A percentile compares a stretch with the other conserved stretches of the same genome.
Conservation (phyloP, 2,329 filamentous ascomycete genomes). For the Shiraia sp. region DNA sequence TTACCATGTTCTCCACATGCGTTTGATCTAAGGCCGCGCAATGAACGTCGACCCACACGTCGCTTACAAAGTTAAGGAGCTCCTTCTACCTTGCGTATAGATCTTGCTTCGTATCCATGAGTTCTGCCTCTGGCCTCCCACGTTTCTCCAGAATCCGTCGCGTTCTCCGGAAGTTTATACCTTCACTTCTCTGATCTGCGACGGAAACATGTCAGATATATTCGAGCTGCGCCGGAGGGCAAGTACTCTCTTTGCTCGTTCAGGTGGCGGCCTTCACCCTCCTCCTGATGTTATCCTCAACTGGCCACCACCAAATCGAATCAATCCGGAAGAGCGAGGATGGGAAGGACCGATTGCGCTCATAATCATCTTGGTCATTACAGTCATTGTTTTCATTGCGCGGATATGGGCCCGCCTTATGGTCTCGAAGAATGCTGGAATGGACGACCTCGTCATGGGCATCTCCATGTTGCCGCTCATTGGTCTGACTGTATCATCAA, state of each 20-base stretch:
- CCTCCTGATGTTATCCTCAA: conserved; percentile 46
- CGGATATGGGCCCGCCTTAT: conserved; percentile 53
- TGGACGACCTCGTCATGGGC: conserved; percentile 54
- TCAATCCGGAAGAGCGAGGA: conserved; percentile 51
- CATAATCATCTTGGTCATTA: conserved; percentile 45
- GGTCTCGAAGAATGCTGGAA: conserved; percentile 51
- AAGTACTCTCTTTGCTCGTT: conserved; percentile 22
- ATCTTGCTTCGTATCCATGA: conserved; percentile 4
- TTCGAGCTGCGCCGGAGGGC: conserved; percentile 4
- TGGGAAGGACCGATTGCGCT: conserved; percentile 49
- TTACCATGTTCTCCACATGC: too few species aligned
- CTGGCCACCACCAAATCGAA: conserved; percentile 55
- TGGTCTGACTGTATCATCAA: conserved; percentile 33
- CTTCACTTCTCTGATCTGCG: neutral
- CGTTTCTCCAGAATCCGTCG: too few species aligned
- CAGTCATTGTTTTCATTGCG: conserved; percentile 47
- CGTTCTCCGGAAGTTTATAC: neutral
- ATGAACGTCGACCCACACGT: too few species aligned
- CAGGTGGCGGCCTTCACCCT: conserved; percentile 40
- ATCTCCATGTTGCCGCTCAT: conserved; percentile 46
- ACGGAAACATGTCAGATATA: conserved; percentile 8
- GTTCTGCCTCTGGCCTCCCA: neutral
- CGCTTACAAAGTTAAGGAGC: conserved; percentile 4
- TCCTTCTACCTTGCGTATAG: conserved; percentile 12
- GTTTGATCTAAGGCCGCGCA: too few species aligned